Conservation (phyloP, 495 filamentous ascomycete genomes). For the Cenococcum geophilum region DNA sequence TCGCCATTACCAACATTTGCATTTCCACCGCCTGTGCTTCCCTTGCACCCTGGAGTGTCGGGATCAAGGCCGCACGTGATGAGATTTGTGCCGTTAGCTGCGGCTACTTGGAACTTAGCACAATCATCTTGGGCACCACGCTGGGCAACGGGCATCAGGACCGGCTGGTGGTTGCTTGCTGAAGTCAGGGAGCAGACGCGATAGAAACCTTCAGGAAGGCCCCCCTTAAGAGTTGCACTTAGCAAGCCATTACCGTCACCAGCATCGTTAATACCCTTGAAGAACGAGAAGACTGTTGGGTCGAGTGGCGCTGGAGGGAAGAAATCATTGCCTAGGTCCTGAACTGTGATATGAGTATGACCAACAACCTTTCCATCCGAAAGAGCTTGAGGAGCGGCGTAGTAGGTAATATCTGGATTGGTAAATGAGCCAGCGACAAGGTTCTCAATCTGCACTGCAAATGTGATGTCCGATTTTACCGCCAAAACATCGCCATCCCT, state of each 20-base stretch:
- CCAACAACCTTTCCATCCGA: conserved; percentile 51
- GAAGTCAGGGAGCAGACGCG: conserved; percentile 66
- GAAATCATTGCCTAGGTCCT: conserved; percentile 49
- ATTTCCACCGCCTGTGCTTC: conserved; percentile 16
- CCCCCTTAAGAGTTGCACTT: conserved; percentile 50
- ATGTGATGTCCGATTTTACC: conserved; percentile 51
- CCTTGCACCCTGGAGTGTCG: conserved; percentile 6
- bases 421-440: conserved; percentile 61
- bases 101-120: conserved; percentile 51
- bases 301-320: conserved; percentile 40
- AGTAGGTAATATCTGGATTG: conserved; percentile 56
- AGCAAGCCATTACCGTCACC: conserved; percentile 60
- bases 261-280: conserved; percentile 71
- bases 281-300: conserved; percentile 54
- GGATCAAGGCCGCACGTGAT: conserved; percentile 5
- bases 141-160: conserved; percentile 71
- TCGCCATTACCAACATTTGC: conserved; percentile 28
- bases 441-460: conserved; percentile 54
- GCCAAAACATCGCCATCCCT: conserved; percentile 43
- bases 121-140: conserved; percentile 70
- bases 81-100: conserved; percentile 29
- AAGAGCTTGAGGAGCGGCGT: conserved; percentile 60
- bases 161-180: conserved; percentile 69
- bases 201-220: conserved; percentile 59
- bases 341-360: conserved; percentile 67